Evolutionary conservation across 305 asterid species (phyloP), one percentile per base, ranked within the genome.

Genomic region (Caryopteris hybrid): DNA sequence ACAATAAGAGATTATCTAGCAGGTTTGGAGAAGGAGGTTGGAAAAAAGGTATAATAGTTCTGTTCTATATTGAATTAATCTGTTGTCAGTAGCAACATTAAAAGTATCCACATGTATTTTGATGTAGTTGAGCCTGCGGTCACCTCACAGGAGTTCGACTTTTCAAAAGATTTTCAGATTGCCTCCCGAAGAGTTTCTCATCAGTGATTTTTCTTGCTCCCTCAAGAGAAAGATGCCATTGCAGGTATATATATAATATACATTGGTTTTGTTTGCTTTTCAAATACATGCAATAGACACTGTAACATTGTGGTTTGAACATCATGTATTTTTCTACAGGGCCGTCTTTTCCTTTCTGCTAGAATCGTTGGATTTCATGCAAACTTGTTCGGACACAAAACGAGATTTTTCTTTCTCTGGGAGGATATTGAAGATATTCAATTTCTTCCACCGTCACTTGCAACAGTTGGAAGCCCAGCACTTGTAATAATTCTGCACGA

Each of bases 381-480:
- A 12, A 92, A 92, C 80, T 74, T 92, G 45, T 90, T 92, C 72
- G 97, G 97, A 59, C 96, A 88, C 74, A 92, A 86, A 57, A 92
- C 98, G 2, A 81, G 76, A 72, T 86, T 92, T 61, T 92, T 76
- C 84, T 86, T 92, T 81, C 85, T 90, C 2, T 92, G 98, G 98
- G 97, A 92, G 63, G 98, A 92, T 77, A 85, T 92, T 16, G 96
- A 90, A 80, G 95, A 92, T 73, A 83, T 92, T 79, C 93, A 79
- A 48, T 81, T 84, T 72, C 87, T 85, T 34, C 83, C 97, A 1
- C 95, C 97, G n/a, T 90, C 97, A 23, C 76, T 90, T 18, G 73
- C 90, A 39, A 75, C 97, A 4, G 86, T 90, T 16, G 93, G 97
- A 52, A 89, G 97, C 76, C 97, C 98, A 4, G 52, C 83, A 14